These are phyloP conservation scores for Spathaspora girioi DNA, from an alignment of 805 yeast genomes.

Conservation along the genomic window DNA sequence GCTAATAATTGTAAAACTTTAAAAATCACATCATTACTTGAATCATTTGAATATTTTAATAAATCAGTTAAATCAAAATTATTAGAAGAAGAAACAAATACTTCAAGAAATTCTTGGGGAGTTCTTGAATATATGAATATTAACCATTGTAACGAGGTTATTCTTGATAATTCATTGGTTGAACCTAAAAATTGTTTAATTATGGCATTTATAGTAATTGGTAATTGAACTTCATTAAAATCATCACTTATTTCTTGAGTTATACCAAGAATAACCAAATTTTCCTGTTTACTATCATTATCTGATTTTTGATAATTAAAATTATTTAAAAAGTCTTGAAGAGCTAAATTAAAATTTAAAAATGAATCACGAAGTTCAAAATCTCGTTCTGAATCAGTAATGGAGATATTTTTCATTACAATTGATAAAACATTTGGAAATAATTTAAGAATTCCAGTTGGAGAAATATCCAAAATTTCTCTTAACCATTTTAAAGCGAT, in stretches of 20 bases:
- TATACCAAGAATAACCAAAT: slow-evolving; percentile 46
- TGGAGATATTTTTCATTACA: slow-evolving; percentile 44
- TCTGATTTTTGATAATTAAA: slow-evolving; percentile 14
- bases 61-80: slow-evolving; percentile 65
- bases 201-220: slow-evolving; percentile 62
- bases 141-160: slow-evolving; percentile 88
- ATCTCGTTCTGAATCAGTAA: slow-evolving; percentile 33
- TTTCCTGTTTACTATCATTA: no score
- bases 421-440: slow-evolving; percentile 74
- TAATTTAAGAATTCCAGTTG: slow-evolving; percentile 68
- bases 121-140: slow-evolving; percentile 73
- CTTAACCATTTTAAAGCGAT: slow-evolving; percentile 82
- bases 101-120: slow-evolving; percentile 26
- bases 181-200: slow-evolving; percentile 52
- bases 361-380: slow-evolving; percentile 34
- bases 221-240: slow-evolving; percentile 35
- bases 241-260: slow-evolving; percentile 37
- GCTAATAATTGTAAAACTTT: slow-evolving; percentile 71
- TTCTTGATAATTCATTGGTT: slow-evolving; percentile 68
- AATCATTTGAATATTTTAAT: slow-evolving; percentile 63
- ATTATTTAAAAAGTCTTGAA: slow-evolving; percentile 29
- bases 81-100: slow-evolving; percentile 11
- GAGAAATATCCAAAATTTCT: slow-evolving; percentile 67
- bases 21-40: slow-evolving; percentile 74
- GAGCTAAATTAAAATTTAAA: slow-evolving; percentile 29